A percentile compares a stretch with the other conserved stretches of the same genome.
These are phyloP conservation scores for Wickerhamomyces rabaulensis DNA, from an alignment of 805 yeast species.

Conservation along the genomic window DNA sequence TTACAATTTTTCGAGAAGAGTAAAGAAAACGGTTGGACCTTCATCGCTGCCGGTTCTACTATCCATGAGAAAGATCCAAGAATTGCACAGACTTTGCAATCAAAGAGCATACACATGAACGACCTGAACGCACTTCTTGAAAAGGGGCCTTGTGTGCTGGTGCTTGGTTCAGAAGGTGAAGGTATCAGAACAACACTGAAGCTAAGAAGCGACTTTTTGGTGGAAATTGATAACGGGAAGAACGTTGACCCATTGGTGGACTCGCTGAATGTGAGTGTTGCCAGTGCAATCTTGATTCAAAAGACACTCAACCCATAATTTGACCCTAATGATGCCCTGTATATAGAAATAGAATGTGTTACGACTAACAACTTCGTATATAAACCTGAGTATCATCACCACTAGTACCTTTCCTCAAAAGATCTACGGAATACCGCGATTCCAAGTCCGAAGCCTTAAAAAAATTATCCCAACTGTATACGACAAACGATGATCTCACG, in stretches of 20 bases:
- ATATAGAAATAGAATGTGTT: neutral
- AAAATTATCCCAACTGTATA: too few species aligned
- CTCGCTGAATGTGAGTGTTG: constrained; percentile 86
- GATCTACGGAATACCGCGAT: too few species aligned
- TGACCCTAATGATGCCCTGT: neutral
- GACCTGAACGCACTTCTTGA: constrained; percentile 41
- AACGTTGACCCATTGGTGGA: constrained; percentile 44
- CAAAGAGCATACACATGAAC: constrained; percentile 32
- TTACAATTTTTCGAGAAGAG: constrained; percentile 55
- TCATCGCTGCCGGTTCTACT: constrained; percentile 54
- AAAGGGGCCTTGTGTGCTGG: constrained; percentile 57
- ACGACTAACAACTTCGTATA: neutral
- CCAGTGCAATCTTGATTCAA: constrained; percentile 63
- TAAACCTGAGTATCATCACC: too few species aligned
- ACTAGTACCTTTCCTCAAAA: too few species aligned
- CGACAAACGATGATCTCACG: too few species aligned
- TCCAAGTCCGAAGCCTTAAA: too few species aligned
- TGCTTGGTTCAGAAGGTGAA: constrained; percentile 80
- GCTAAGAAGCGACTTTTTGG: constrained; percentile 47
- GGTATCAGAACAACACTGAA: constrained; percentile 71
- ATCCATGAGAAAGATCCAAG: constrained; percentile 27
- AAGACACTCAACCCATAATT: constrained; percentile 8
- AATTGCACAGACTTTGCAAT: constrained; percentile 23
- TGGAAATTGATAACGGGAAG: constrained; percentile 29
- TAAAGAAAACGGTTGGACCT: constrained; percentile 57